These are phyloP conservation scores for Phytopythium sindhum DNA, from an alignment of 352 stramenopile species.

Conservation along the genomic window DNA sequence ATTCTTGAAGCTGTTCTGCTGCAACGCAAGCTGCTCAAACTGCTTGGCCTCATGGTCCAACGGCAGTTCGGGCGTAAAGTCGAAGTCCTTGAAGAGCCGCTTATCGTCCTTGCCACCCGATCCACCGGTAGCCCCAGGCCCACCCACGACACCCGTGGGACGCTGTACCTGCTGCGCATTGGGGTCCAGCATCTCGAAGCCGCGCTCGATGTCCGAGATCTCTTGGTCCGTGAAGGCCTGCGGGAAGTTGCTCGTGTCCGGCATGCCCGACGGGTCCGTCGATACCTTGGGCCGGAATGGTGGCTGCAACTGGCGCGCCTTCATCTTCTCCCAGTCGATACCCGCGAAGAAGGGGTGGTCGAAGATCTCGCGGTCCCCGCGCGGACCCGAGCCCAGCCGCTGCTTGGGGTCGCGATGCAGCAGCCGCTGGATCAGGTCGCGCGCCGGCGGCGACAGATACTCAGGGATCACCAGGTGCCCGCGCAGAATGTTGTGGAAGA, in stretches of 20 bases:
- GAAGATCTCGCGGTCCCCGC: constrained; percentile 80
- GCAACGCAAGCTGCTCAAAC: constrained; percentile 80
- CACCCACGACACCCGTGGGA: constrained; percentile 12
- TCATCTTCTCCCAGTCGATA: constrained; percentile 87
- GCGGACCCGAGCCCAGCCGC: constrained; percentile 66
- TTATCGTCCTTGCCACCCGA: constrained; percentile 68
- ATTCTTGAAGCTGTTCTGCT: constrained; percentile 84
- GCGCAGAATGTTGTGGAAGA: constrained; percentile 89
- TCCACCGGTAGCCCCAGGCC: constrained; percentile 2
- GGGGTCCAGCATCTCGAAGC: constrained; percentile 50
- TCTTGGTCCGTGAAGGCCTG: constrained; percentile 84
- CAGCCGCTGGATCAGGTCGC: constrained; percentile 77
- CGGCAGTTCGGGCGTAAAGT: constrained; percentile 81
- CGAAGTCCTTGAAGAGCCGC: constrained; percentile 83
- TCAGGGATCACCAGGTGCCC: constrained; percentile 78
- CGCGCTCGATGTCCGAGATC: constrained; percentile 84
- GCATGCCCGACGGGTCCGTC: constrained; percentile 60
- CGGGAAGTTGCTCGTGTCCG: constrained; percentile 85
- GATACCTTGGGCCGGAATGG: constrained; percentile 86
- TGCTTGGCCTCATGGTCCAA: constrained; percentile 81
- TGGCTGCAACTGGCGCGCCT: constrained; percentile 68
- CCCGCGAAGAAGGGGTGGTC: constrained; percentile 80
- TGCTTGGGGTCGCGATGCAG: constrained; percentile 81
- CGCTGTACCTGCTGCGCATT: constrained; percentile 64
- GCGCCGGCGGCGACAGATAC: constrained; percentile 69